A percentile compares a stretch with the other conserved stretches of the same genome.
Conservation (phyloP, 192 early-diverging fungal genomes). For the Linnemannia schmuckeri region DNA sequence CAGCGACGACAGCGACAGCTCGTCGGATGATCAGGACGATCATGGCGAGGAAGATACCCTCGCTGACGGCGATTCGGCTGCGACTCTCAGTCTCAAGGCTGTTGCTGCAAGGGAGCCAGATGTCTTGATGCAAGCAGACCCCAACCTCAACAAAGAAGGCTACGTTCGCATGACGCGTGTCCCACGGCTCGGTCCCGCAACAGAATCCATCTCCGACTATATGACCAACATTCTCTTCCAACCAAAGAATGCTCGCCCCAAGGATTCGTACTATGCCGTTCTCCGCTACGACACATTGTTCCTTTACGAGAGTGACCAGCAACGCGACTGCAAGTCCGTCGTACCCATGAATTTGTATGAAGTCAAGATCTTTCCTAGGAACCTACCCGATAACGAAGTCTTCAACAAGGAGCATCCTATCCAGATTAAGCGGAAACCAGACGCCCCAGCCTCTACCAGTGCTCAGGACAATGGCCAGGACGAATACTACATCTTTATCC, state of each 20-base stretch:
- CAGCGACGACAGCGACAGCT: neutral
- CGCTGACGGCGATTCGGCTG: neutral
- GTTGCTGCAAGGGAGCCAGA: constrained; percentile 21
- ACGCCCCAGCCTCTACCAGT: constrained; percentile 24
- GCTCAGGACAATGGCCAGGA: constrained; percentile 42
- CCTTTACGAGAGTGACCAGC: constrained; percentile 82
- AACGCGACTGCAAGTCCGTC: constrained; percentile 78
- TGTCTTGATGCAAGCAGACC: constrained; percentile 46
- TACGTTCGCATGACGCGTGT: constrained; percentile 53
- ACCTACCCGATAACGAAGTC: constrained; percentile 72
- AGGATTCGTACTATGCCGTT: constrained; percentile 77
- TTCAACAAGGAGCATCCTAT: constrained; percentile 73
- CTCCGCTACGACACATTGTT: constrained; percentile 82
- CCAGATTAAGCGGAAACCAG: constrained; percentile 46
- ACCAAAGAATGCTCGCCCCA: constrained; percentile 52
- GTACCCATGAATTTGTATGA: constrained; percentile 76
- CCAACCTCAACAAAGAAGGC: constrained; percentile 51
- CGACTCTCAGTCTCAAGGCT: constrained; percentile 2
- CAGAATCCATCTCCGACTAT: constrained; percentile 52
- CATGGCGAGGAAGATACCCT: constrained; percentile 3
- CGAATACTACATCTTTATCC: constrained; percentile 72
- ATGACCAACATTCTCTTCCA: constrained; percentile 56
- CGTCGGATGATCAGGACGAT: constrained; percentile 16
- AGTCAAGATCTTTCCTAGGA: constrained; percentile 66
- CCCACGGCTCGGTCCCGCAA: constrained; percentile 38